Percentiles rank a stretch among this genome's conserved stretches.
phyloP scores from a whole-genome alignment of 768 basidiomycete species.

The Pleurotus sapidus region DNA sequence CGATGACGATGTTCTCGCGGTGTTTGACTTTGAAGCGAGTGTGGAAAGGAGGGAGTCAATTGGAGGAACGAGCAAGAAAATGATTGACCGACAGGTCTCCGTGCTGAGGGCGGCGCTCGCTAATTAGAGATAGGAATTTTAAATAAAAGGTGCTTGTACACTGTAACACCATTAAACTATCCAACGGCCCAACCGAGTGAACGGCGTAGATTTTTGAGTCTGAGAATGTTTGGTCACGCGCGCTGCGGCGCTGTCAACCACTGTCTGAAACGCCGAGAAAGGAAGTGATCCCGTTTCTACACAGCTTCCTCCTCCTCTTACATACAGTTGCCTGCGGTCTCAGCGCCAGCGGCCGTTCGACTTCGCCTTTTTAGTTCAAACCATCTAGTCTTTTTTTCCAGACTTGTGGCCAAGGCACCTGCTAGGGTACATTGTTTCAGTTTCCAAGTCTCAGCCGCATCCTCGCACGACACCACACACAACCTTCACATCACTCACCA shows the following conservation, averaged over 20 bases:
- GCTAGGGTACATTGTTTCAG: no score
- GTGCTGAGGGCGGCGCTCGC: constrained; percentile 63
- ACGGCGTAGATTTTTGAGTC: no score
- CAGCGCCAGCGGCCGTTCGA: not conserved
- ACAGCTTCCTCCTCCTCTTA: constrained; percentile 4
- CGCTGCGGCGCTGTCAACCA: constrained; percentile 4
- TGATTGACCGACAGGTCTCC: constrained; percentile 82
- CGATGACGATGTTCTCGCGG: constrained; percentile 70
- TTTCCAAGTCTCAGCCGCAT: no score
- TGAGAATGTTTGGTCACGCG: constrained; percentile 3
- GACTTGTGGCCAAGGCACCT: no score
- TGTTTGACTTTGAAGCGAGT: constrained; percentile 95
- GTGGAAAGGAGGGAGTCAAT: constrained; percentile 92
- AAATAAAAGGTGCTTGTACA: not conserved
- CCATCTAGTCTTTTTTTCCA: not conserved
- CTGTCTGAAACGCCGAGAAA: constrained; percentile 5
- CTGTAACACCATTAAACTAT: no score
- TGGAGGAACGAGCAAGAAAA: constrained; percentile 84
- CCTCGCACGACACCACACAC: not conserved
- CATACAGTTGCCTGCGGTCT: constrained; percentile 5
- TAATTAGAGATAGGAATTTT: constrained; percentile 18
- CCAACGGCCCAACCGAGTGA: no score
- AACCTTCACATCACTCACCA: not conserved
- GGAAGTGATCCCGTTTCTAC: not conserved
- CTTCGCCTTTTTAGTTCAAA: not conserved